phyloP scores from a whole-genome alignment of 352 stramenopile species.

The Plasmopara viticola region DNA sequence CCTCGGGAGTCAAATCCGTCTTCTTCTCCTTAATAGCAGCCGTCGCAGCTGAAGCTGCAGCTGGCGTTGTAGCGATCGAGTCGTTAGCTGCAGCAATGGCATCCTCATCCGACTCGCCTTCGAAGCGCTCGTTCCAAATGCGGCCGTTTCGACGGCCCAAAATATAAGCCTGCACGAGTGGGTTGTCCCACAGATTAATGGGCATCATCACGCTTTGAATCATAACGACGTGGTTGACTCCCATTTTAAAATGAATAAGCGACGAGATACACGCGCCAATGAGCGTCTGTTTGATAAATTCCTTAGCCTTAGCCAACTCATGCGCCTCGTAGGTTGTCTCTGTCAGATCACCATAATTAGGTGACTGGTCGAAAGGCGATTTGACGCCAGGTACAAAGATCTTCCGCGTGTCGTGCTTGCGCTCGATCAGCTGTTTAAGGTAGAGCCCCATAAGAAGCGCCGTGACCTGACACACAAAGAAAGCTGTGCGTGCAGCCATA shows the following conservation, averaged over 20 bases:
- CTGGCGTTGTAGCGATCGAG: not conserved
- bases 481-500: constrained; percentile 53
- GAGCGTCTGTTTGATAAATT: constrained; percentile 80
- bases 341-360: constrained; percentile 72
- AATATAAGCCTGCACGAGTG: constrained; percentile 69
- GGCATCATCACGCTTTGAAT: constrained; percentile 84
- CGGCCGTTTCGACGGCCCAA: constrained; percentile 52
- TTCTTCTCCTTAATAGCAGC: constrained; percentile 24
- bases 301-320: constrained; percentile 62
- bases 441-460: constrained; percentile 62
- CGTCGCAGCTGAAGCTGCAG: constrained; percentile 3
- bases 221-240: constrained; percentile 83
- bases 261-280: constrained; percentile 72
- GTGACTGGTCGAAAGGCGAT: constrained; percentile 73
- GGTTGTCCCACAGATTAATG: constrained; percentile 80
- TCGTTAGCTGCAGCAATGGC: constrained; percentile 21
- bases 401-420: constrained; percentile 72
- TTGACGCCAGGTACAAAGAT: constrained; percentile 67
- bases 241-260: constrained; percentile 82
- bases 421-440: constrained; percentile 66
- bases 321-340: constrained; percentile 74
- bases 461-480: constrained; percentile 51
- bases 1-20: constrained; percentile 28
- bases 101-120: constrained; percentile 64
- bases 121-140: constrained; percentile 76